Base-by-base conservation (phyloP, 768 basidiomycete species). In the Lactifluus rugatus region DNA sequence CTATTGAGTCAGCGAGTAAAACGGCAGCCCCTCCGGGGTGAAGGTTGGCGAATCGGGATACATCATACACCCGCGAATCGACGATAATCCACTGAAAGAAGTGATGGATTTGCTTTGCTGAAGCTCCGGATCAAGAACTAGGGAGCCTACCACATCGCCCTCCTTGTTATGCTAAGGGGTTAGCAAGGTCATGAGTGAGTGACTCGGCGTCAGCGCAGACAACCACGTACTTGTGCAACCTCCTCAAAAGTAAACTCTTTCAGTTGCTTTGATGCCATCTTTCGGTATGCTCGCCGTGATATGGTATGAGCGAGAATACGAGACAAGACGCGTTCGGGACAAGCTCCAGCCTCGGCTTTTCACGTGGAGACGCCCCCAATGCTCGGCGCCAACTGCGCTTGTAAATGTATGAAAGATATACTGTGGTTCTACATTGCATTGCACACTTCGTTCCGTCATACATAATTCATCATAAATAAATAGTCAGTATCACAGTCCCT, bases 1-100 rank as follows among this genome's bases (percentile, higher is more conserved):
- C 87, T 52, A 95, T 78, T 37, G 76, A 71, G 10, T 79, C 71
- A 19, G 84, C 81, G 62, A 79, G 79, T 28, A 91, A 73, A 5
- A 95, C 91, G 34, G 81, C 84, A 26, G 80, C 69, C 10, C 93
- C 93, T 52, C 93, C 79, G 81, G 92, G 94, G 67, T 98, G 94
- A 50, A 96, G 71, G 60, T 82, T 75, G 23, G 82, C 84, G 65
- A 98, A 96, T 60, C 80, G 83, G 39, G 86, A 81, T 31, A 98
- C 69, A 67, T 92, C 82, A 57, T 87, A 93, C 28, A 93, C 88
- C 65, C 85, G 87, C 8, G 85, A 74, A 69, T 93, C 89, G 51
- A 93, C 77, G 36, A 87, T 74, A 45, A 93, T 77, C 89, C 92
- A 93, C 83, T 92, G 64, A 2, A 42, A 37, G 52, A 9, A 28